Evolutionary conservation across 2,329 filamentous ascomycete species (phyloP), one percentile per base, ranked within the genome.

Genomic region (Diaporthe sp.): DNA sequence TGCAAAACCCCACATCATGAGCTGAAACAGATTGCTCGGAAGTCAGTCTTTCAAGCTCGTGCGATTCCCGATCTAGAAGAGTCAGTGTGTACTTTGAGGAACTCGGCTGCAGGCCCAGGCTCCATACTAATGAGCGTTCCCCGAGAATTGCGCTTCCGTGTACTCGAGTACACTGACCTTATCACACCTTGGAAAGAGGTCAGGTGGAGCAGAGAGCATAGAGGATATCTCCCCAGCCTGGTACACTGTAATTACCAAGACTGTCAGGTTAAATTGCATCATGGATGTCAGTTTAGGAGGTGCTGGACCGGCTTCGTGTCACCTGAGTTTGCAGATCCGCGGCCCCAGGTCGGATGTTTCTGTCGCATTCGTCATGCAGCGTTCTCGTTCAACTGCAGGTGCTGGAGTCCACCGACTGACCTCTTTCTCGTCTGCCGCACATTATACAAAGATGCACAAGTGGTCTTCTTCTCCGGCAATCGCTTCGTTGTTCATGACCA

Each of bases 381-480:
- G 3, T 66, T 50, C 42, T 66, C 61, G 0, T 50, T n/a, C 30
- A 50, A 25, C 28, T 66, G 42, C 19, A 25, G 17, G 13, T 66
- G 30, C 61, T 66, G 61, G 61, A 8, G 4, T 1, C 61, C 61
- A 25, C 61, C 61, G 0, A 50, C 28, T 2, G 1, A 50, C 28
- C 42, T 66, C 6, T 66, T 66, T 22, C 61, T 66, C 28, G 19
- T 66, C 61, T 66, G 61, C 13, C 61, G 42, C 19, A 12, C 61
- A 0, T 6, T 66, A 1, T 25, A 25, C 22, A 35, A 9, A 17
- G 61, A 66, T 6, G 28, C 61, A 10, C 19, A 25, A 1, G 28
- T 10, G 6, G 28, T 50, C 6, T 66, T 66, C 30, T 66, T 50
- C 42, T 9, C 61, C 19, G 19, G 61, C 0, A 66, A 66, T 12